Percentiles rank a stretch among this genome's conserved stretches.
phyloP scores from a whole-genome alignment of 495 filamentous ascomycete species.

The Penicillium coffeae region DNA sequence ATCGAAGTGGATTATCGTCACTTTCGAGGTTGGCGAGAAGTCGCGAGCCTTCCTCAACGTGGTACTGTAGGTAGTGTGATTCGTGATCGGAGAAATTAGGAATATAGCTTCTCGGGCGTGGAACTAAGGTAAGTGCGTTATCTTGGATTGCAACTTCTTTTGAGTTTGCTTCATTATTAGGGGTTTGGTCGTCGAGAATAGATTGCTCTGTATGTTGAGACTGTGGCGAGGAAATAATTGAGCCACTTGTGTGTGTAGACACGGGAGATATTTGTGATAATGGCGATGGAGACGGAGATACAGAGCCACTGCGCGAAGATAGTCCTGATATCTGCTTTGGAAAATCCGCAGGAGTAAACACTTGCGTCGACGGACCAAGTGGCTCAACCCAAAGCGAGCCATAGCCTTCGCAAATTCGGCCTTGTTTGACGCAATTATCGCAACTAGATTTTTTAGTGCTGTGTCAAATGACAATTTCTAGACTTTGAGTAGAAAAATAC shows the following conservation, averaged over 20 bases:
- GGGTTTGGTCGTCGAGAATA: not conserved
- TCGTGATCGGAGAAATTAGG: conserved; percentile 34
- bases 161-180: not conserved
- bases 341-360: conserved; percentile 15
- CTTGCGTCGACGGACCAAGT: conserved; percentile 30
- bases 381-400: conserved; percentile 42
- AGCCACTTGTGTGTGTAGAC: conserved; percentile 6
- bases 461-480: too few species aligned
- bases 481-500: conserved; percentile 5
- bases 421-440: conserved; percentile 37
- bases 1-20: conserved; percentile 39
- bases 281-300: conserved; percentile 22
- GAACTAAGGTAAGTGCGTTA: conserved; percentile 6
- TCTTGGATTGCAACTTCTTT: not conserved
- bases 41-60: conserved; percentile 37
- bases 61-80: conserved; percentile 43
- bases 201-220: not conserved
- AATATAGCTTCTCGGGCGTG: conserved; percentile 13
- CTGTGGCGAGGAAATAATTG: conserved; percentile 8
- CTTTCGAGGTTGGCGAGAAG: conserved; percentile 42
- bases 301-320: not conserved
- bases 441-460: conserved; percentile 22
- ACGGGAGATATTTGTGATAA: conserved; percentile 12
- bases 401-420: conserved; percentile 41
- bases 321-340: not conserved